phyloP scores from a whole-genome alignment of 2,329 filamentous ascomycete genomes.

The Pyricularia pennisetigena region DNA sequence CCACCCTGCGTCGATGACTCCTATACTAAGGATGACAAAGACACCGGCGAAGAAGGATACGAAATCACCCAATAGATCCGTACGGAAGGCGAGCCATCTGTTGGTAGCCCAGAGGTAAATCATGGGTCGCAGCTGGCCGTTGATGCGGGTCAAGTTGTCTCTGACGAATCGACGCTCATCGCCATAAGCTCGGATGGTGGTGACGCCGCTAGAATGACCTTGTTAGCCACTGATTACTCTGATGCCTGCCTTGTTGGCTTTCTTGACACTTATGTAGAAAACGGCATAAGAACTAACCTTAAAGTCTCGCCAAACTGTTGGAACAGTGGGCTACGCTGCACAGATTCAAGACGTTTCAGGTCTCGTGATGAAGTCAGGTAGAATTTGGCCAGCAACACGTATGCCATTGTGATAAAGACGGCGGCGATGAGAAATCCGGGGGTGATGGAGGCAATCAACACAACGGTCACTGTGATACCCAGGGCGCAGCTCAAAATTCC shows the following conservation, averaged over 20 bases:
- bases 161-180: conserved; percentile 89
- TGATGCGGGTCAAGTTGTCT: conserved; percentile 81
- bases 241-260: not conserved
- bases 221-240: not conserved
- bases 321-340: conserved; percentile 89
- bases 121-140: conserved; percentile 85
- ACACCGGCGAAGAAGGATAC: conserved; percentile 90
- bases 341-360: conserved; percentile 87
- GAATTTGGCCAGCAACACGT: conserved; percentile 73
- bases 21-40: conserved; percentile 79
- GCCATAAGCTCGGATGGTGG: conserved; percentile 92
- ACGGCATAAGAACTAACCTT: not conserved
- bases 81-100: conserved; percentile 88
- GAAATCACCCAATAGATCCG: conserved; percentile 81
- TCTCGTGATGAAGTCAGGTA: conserved; percentile 92
- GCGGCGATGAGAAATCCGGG: conserved; percentile 84
- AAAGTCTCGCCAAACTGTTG: conserved; percentile 97
- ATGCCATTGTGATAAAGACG: conserved; percentile 73
- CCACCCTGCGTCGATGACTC: conserved; percentile 77
- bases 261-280: not conserved
- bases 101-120: conserved; percentile 96
- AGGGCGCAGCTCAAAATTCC: conserved; percentile 56
- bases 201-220: conserved; percentile 61
- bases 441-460: conserved; percentile 79
- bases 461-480: conserved; percentile 71